Evolutionary conservation across 2,329 filamentous ascomycete genomes (phyloP).

Genomic region (Hymenoscyphus salicellus): DNA sequence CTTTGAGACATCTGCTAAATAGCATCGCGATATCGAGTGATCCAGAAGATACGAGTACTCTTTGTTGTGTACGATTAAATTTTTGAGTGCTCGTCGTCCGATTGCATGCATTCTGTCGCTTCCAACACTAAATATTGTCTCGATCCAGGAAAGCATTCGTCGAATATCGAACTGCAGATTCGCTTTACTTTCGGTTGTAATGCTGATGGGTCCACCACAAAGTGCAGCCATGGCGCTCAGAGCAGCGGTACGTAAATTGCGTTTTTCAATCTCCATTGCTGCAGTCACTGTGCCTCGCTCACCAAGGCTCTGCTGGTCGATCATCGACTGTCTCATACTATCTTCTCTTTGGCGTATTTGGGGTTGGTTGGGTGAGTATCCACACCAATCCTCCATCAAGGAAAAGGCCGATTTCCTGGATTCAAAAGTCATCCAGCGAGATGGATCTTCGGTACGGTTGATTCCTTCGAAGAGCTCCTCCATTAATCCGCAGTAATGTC

Average conservation of each 20-base stretch:
- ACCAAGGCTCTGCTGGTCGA: conserved; percentile 70
- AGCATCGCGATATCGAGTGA: conserved; percentile 88
- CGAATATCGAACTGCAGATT: conserved; percentile 86
- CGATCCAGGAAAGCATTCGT: conserved; percentile 92
- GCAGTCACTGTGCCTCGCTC: conserved; percentile 78
- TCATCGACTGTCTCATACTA: conserved; percentile 78
- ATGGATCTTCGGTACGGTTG: conserved; percentile 77
- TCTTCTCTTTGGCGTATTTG: conserved; percentile 82
- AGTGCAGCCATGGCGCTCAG: conserved; percentile 93
- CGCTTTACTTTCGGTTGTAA: conserved; percentile 84
- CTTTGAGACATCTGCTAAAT: conserved; percentile 74
- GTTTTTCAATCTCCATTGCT: conserved; percentile 95
- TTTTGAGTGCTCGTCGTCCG: conserved; percentile 81
- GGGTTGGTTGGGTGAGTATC: conserved; percentile 85
- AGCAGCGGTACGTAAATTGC: conserved; percentile 83
- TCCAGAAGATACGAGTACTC: conserved; percentile 83
- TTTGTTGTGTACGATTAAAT: conserved; percentile 85
- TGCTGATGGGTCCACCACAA: conserved; percentile 80
- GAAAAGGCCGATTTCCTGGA: conserved; percentile 92
- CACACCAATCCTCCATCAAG: conserved; percentile 99
- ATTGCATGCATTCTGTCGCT: conserved; percentile 92
- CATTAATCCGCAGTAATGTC: conserved; percentile 90
- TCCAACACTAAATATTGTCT: conserved; percentile 86
- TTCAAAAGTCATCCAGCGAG: conserved; percentile 96
- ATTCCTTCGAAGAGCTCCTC: conserved; percentile 92